Evolutionary conservation across 2,329 filamentous ascomycete genomes (phyloP).

Genomic region (Nannizzia gypsea): DNA sequence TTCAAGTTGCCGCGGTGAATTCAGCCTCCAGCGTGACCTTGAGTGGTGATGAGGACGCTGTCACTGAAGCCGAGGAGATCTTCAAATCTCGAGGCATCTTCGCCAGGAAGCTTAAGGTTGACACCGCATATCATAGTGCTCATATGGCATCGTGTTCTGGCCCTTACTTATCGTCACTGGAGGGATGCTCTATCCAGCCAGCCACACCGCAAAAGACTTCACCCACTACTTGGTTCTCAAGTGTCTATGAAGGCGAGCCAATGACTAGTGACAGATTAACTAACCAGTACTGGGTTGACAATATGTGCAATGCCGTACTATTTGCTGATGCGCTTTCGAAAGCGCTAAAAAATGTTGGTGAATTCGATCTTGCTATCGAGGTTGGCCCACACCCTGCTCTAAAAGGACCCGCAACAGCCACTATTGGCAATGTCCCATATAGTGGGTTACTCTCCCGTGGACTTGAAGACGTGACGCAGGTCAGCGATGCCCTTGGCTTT

Average conservation of each 20-base stretch:
- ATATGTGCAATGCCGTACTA: constrained; percentile 27
- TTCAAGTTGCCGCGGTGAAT: constrained; percentile 30
- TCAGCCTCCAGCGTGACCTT: constrained; percentile 33
- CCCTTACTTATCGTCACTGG: constrained; percentile 13
- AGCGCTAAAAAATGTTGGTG: constrained; percentile 1
- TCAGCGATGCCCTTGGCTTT: constrained; percentile 11
- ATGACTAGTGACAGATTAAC: constrained; percentile 17
- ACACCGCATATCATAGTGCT: constrained; percentile 36
- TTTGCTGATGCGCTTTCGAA: constrained; percentile 23
- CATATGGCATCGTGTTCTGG: constrained; percentile 25
- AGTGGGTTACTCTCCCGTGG: constrained; percentile 14
- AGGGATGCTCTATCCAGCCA: constrained; percentile 5
- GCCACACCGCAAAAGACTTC: neutral
- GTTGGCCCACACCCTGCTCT: constrained; percentile 30
- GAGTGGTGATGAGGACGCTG: constrained; percentile 31
- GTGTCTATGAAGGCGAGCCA: constrained; percentile 15
- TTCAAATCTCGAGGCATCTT: constrained; percentile 30
- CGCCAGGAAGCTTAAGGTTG: constrained; percentile 29
- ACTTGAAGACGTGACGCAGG: constrained; percentile 12
- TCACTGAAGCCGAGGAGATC: constrained; percentile 22
- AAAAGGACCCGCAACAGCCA: constrained; percentile 21
- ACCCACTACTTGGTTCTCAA: constrained; percentile 21
- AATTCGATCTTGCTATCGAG: constrained; percentile 19
- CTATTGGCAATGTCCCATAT: constrained; percentile 19
- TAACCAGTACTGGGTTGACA: constrained; percentile 28